These are phyloP conservation scores for Dothiorella sarmentorum DNA, from an alignment of 2,329 filamentous ascomycete species.

Conservation along the genomic window DNA sequence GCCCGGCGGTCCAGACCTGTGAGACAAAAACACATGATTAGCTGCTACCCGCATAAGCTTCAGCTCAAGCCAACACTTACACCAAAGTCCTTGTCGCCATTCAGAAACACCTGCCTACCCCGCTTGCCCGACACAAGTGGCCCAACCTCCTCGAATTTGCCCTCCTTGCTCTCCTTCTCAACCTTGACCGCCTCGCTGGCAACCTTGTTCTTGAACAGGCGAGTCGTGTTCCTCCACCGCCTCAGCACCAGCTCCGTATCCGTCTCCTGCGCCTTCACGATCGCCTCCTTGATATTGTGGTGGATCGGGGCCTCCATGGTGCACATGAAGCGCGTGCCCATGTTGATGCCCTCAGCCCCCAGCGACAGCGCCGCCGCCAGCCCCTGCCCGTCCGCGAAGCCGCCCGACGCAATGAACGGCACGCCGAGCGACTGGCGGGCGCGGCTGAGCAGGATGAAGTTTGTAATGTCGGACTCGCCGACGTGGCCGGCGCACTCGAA, in stretches of 20 bases:
- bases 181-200: conserved; percentile 75
- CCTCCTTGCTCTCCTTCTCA: conserved; percentile 76
- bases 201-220: conserved; percentile 89
- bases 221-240: conserved; percentile 87
- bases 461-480: conserved; percentile 82
- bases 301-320: conserved; percentile 92
- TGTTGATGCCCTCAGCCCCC: conserved; percentile 93
- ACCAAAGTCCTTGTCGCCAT: conserved; percentile 85
- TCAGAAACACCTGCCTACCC: conserved; percentile 85
- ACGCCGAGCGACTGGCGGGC: conserved; percentile 79
- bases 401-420: conserved; percentile 93
- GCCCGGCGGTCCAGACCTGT: conserved; percentile 93
- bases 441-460: conserved; percentile 81
- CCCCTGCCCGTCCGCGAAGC: conserved; percentile 91
- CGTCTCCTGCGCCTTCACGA: conserved; percentile 82
- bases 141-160: conserved; percentile 86
- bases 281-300: conserved; percentile 86
- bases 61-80: conserved; percentile 54
- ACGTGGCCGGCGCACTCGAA: conserved; percentile 96
- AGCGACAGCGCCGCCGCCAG: conserved; percentile 86
- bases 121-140: conserved; percentile 86
- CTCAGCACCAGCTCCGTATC: conserved; percentile 86
- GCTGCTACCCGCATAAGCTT: background rate
- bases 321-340: conserved; percentile 98
- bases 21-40: conserved; percentile 18